A percentile compares a stretch with the other conserved stretches of the same genome.
phyloP scores from a whole-genome alignment of 2,329 filamentous ascomycete genomes.

The Coccinonectria pachysandricola region DNA sequence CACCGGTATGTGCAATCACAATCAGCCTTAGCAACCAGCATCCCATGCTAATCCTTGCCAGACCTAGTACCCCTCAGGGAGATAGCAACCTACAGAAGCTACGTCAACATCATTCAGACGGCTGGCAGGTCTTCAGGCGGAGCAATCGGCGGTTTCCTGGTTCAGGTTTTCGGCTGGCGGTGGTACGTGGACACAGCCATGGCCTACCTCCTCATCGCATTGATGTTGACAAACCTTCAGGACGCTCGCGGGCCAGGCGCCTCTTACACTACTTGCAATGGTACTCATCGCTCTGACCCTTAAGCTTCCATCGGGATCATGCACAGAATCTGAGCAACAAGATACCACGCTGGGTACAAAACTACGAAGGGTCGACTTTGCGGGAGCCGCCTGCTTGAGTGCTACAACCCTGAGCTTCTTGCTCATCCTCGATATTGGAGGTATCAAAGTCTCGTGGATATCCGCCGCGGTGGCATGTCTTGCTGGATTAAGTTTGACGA shows the following conservation, averaged over 20 bases:
- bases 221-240: too few species aligned
- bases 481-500: neutral
- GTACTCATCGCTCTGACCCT: neutral
- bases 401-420: constrained; percentile 1
- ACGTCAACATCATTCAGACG: constrained; percentile 7
- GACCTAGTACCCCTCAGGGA: constrained; percentile 6
- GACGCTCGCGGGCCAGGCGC: constrained; percentile 3
- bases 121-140: constrained; percentile 4
- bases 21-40: too few species aligned
- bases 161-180: constrained; percentile 6
- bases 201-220: too few species aligned
- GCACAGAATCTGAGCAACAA: too few species aligned
- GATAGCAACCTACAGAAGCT: constrained; percentile 6
- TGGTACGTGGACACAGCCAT: too few species aligned
- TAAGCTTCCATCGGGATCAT: neutral
- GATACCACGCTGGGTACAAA: neutral
- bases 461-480: neutral
- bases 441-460: constrained; percentile 1
- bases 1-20: too few species aligned
- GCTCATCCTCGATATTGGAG: constrained; percentile 2
- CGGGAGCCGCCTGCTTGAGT: constrained; percentile 1
- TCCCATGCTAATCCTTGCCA: too few species aligned
- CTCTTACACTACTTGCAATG: constrained; percentile 2
- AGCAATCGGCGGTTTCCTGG: constrained; percentile 4
- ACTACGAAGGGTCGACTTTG: constrained; percentile 2